Evolutionary conservation across 2,329 filamentous ascomycete genomes (phyloP).

Genomic region (Alternaria sp.): DNA sequence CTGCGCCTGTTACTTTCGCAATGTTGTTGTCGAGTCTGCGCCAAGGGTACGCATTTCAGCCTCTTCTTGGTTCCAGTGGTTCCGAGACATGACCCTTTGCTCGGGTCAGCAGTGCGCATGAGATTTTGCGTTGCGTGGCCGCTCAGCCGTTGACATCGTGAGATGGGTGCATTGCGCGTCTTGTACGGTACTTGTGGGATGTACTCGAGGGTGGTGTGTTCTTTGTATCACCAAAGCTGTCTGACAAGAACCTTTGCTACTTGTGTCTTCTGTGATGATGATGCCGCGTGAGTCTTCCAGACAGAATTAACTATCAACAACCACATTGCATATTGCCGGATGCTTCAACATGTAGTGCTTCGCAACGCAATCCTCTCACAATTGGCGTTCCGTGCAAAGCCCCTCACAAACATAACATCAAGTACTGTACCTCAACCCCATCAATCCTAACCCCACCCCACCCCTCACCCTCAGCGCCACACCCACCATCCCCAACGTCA

Average conservation of each 20-base stretch:
- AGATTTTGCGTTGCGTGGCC: neutral
- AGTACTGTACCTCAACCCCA: neutral
- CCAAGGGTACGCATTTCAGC: neutral
- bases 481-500: neutral
- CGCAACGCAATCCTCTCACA: neutral
- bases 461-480: neutral
- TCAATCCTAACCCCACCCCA: neutral
- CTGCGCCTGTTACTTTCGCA: conserved; percentile 2
- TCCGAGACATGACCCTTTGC: neutral
- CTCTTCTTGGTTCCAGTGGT: neutral
- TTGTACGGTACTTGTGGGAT: neutral
- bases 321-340: neutral
- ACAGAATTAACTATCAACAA: neutral
- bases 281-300: neutral
- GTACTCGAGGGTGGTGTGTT: neutral
- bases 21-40: neutral
- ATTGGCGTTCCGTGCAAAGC: neutral
- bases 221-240: neutral
- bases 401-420: neutral
- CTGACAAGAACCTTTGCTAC: neutral
- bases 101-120: neutral
- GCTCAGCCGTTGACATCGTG: neutral
- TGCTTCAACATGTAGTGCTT: neutral
- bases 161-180: neutral
- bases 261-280: neutral